Evolutionary conservation across 2,329 filamentous ascomycete genomes (phyloP).

Genomic region (Pseudogymnoascus verrucosus): DNA sequence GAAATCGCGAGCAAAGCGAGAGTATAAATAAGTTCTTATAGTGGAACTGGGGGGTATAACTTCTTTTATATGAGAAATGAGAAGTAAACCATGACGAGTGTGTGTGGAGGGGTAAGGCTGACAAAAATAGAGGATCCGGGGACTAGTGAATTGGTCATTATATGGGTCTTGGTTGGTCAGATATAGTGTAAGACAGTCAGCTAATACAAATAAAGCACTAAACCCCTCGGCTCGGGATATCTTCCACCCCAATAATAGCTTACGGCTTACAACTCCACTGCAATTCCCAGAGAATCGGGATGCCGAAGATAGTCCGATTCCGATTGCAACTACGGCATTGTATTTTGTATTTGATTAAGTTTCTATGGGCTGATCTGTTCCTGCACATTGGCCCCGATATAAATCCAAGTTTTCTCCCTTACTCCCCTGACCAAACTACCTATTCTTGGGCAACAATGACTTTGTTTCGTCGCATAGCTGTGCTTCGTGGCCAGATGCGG

Average conservation of each 20-base stretch:
- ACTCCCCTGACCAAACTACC: background rate
- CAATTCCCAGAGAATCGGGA: background rate
- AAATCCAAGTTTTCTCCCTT: background rate
- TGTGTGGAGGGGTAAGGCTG: background rate
- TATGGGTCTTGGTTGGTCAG: constrained; percentile 6
- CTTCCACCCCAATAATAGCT: background rate
- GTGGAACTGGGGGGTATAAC: background rate
- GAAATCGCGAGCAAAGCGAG: background rate
- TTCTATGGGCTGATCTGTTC: background rate
- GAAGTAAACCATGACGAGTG: background rate
- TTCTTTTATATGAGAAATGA: background rate
- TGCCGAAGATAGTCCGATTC: background rate
- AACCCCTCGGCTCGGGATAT: background rate
- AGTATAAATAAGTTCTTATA: background rate
- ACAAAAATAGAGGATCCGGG: background rate
- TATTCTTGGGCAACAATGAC: background rate
- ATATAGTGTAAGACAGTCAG: background rate
- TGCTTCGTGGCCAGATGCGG: background rate
- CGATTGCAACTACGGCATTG: background rate
- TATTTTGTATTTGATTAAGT: background rate
- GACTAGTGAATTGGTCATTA: background rate
- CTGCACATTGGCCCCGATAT: background rate
- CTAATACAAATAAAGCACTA: background rate
- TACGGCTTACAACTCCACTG: background rate
- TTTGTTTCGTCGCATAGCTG: background rate